Percentiles rank a stretch among this genome's conserved stretches.
These are phyloP conservation scores for Dioscorea zingiberensis DNA, from an alignment of 106 monocot genomes.

Conservation along the genomic window DNA sequence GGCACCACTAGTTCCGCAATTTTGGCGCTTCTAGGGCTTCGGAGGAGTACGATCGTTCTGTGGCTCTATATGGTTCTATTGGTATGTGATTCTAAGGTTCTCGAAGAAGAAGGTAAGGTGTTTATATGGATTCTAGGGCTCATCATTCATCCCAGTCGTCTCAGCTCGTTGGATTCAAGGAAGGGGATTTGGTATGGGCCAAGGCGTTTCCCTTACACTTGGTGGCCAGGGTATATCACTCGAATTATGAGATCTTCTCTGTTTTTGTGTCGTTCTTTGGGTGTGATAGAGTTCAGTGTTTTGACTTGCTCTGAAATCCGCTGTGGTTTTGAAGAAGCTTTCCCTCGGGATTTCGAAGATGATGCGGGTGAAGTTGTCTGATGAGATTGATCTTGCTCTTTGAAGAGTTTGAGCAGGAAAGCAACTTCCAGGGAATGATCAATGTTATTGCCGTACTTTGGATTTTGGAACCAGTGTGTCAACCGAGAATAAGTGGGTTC, in stretches of 20 bases:
- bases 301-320: background rate
- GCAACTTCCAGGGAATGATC: conserved; percentile 7
- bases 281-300: background rate
- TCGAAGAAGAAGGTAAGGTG: too few species aligned
- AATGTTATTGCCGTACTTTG: conserved; percentile 13
- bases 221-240: conserved; percentile 9
- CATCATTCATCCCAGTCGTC: background rate
- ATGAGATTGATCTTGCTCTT: conserved; percentile 7
- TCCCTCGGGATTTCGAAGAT: conserved; percentile 1
- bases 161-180: background rate
- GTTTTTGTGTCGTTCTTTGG: conserved; percentile 8
- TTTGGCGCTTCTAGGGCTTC: too few species aligned
- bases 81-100: too few species aligned
- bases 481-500: background rate
- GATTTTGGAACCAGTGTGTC: background rate
- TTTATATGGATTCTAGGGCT: too few species aligned
- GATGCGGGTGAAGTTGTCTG: conserved; percentile 2
- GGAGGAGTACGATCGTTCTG: too few species aligned
- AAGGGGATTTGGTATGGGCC: conserved; percentile 8
- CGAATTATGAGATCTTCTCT: background rate
- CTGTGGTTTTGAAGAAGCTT: conserved; percentile 13
- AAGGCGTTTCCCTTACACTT: conserved; percentile 17
- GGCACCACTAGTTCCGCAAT: too few species aligned
- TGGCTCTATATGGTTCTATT: too few species aligned
- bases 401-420: conserved; percentile 17